Base-by-base conservation (phyloP, 495 filamentous ascomycete species). In the Alectoria sarmentosa region DNA sequence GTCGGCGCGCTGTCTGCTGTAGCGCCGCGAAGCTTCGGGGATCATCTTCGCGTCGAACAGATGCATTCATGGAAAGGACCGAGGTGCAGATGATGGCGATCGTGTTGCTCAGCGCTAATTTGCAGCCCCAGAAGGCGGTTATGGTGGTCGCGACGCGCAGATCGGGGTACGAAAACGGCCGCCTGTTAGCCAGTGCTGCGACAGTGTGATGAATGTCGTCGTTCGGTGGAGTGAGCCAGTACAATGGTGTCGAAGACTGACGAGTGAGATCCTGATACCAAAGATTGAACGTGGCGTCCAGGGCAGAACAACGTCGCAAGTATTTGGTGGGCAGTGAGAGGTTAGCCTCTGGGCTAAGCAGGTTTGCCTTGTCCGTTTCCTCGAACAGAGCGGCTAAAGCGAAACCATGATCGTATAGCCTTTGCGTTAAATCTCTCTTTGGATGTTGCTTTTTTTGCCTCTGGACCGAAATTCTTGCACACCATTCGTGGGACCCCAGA, bases 361-460 rank as follows among this genome's bases (percentile, higher is more conserved):
- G 52, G 15, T 34, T 55, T 55, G 52, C 52, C 5, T 34, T 34
- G 52, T 55, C 52, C 2, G 34, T 34, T 14, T 21, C 52, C 7
- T 55, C 52, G 52, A 55, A 55, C 5, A 55, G 13, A 55, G 52
- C 52, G 30, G 52, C 52, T n/a, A 55, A 21, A 55, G 52, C 52
- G 28, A 55, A 55, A 34, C 52, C 52, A 30, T 55, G 30, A 21
- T 55, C 52, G 52, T 55, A 32, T 19, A 55, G 52, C 30, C 28
- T 55, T 34, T 55, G 52, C 30, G 52, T 11, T 0, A 5, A 9
- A 34, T 55, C 52, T 55, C 15, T 55, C 21, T 21, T 6, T 10
- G 30, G 30, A 34, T 34, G 4, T 21, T 14, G 52, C 28, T 32
- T 5, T 6, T 34, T 32, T 19, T 4, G 26, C 19, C 15, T 19